phyloP scores from a whole-genome alignment of 768 basidiomycete genomes.

The Rhodotorula toruloides region DNA sequence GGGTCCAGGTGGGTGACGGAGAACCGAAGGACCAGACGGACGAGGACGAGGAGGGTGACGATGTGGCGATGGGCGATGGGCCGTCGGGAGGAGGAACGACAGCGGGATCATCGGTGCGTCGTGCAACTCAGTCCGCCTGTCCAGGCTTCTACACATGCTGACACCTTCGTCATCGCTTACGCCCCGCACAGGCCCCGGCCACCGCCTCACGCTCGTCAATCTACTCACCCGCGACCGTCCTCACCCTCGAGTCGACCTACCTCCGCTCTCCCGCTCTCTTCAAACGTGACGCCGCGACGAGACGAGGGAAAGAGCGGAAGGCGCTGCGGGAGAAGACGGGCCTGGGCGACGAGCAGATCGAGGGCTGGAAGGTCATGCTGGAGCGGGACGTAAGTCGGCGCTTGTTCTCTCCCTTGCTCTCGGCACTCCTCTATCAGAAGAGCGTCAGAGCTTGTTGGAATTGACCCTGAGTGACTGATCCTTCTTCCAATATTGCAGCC shows the following conservation, averaged over 20 bases:
- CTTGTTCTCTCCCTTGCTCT: constrained; percentile 1
- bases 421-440: constrained; percentile 1
- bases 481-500: constrained; percentile 42
- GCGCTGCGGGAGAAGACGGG: constrained; percentile 68
- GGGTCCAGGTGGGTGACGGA: constrained; percentile 5
- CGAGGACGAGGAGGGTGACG: constrained; percentile 50
- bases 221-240: constrained; percentile 50
- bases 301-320: constrained; percentile 58
- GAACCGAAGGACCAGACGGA: constrained; percentile 44
- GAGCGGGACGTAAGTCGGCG: constrained; percentile 68
- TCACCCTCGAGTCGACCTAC: constrained; percentile 70
- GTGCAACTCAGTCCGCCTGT: too few species aligned
- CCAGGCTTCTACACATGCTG: too few species aligned
- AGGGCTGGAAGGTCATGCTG: constrained; percentile 86
- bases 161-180: constrained; percentile 48
- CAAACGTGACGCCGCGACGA: constrained; percentile 66
- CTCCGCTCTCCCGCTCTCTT: constrained; percentile 69
- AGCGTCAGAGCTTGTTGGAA: not conserved
- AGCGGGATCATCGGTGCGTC: too few species aligned
- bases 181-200: not conserved
- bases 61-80: constrained; percentile 43
- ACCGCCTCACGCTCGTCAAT: not conserved
- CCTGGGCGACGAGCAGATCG: constrained; percentile 73
- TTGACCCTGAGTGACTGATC: not conserved
- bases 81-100: too few species aligned